These are phyloP conservation scores for Aspergillus sergii DNA, from an alignment of 2,329 filamentous ascomycete species.

Conservation along the genomic window DNA sequence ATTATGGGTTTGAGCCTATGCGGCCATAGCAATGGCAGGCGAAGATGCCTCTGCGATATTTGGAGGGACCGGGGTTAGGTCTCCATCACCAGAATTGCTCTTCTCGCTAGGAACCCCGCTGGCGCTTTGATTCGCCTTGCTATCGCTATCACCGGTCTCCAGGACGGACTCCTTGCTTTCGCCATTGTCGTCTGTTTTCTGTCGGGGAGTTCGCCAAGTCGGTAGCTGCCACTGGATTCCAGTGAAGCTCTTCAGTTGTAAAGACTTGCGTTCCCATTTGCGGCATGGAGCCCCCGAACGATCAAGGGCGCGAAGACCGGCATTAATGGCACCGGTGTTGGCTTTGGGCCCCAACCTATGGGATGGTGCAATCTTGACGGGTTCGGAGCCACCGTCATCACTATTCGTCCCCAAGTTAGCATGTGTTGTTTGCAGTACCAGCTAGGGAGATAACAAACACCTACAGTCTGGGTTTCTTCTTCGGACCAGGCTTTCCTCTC, in stretches of 20 bases:
- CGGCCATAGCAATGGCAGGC: slow-evolving; percentile 45
- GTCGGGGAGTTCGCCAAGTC: slow-evolving; percentile 70
- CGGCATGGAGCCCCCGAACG: slow-evolving; percentile 89
- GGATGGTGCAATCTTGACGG: slow-evolving; percentile 39
- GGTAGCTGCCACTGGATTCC: slow-evolving; percentile 79
- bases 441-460: slow-evolving; percentile 42
- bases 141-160: slow-evolving; percentile 57
- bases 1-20: slow-evolving; percentile 26
- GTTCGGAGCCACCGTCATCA: slow-evolving; percentile 54
- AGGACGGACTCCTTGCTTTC: slow-evolving; percentile 60
- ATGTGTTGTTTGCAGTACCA: neutral
- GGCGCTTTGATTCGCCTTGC: slow-evolving; percentile 57
- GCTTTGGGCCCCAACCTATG: slow-evolving; percentile 95
- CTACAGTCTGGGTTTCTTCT: slow-evolving; percentile 94
- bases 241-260: slow-evolving; percentile 89
- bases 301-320: slow-evolving; percentile 89
- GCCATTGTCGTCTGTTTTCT: slow-evolving; percentile 59
- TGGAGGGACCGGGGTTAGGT: slow-evolving; percentile 48
- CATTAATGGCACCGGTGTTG: slow-evolving; percentile 96
- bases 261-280: slow-evolving; percentile 82
- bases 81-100: slow-evolving; percentile 57
- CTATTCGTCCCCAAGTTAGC: slow-evolving; percentile 32
- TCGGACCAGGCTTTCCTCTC: slow-evolving; percentile 87
- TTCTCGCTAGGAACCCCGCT: slow-evolving; percentile 63
- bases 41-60: slow-evolving; percentile 57